Base-by-base conservation (phyloP, 768 basidiomycete species). In the Boletus tylopilopsis region DNA sequence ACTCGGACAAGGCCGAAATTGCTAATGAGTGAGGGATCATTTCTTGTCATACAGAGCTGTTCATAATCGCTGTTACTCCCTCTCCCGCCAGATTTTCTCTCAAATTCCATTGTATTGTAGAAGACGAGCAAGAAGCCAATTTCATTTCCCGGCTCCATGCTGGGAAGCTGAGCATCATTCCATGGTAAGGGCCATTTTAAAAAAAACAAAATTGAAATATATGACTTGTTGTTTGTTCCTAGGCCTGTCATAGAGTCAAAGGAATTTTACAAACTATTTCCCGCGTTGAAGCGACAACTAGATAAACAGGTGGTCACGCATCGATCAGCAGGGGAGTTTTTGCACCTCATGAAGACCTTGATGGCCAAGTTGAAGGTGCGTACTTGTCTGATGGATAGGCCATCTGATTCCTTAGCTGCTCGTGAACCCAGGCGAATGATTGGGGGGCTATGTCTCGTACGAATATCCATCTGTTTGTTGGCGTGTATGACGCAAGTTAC, bases 281-380 rank as follows among this genome's bases (percentile, higher is more conserved):
- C 70, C 0, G 61, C 65, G 0, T 53, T 85, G 25, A 80, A 77
- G 53, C 67, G 63, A 42, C 65, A 66, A 3, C 59, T 85, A 6
- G 77, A 83, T 50, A 66, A 69, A 38, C 80, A 82, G 50, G 50
- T 56, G 3, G 47, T 75, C 1, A 79, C 81, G 0, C 81, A 84
- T 55, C 64, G 60, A 0, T 68, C 73, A 0, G 82, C 78, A 0
- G 77, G 76, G 16, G 73, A 78, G 49, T 84, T 84, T 55, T 64
- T 84, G 6, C 74, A 76, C 33, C 70, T 75, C 3, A 66, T 85
- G 59, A 84, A 84, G 61, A 80, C 79, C 0, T 53, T 84, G 38
- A 84, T 84, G 82, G 82, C 82, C n/a, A 85, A 84, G 49, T 57
- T 84, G 34, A 84, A 84, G 73, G 82, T 79, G 42, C 50, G 47